Conservation (phyloP, 2,329 filamentous ascomycete species). For the Stromatinia cepivora region DNA sequence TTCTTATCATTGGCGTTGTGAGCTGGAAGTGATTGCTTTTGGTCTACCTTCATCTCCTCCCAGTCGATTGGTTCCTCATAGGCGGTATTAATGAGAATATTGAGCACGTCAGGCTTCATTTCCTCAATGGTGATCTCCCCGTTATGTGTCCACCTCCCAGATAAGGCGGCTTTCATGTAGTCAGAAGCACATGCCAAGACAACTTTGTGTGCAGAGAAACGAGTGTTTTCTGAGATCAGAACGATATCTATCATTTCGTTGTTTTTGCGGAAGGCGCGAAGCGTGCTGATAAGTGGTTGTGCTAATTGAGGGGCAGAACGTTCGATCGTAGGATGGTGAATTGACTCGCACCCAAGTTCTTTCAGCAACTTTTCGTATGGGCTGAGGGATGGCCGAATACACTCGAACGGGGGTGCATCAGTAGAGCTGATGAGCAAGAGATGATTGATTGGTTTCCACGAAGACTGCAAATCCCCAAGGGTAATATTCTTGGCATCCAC, state of each 20-base stretch:
- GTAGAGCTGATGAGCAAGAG: slow-evolving; percentile 34
- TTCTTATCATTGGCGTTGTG: slow-evolving; percentile 26
- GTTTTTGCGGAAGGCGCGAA: slow-evolving; percentile 12
- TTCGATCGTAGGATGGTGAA: slow-evolving; percentile 32
- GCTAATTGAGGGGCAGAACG: slow-evolving; percentile 1
- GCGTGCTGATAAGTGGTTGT: slow-evolving; percentile 16
- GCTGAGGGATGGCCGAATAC: slow-evolving; percentile 30
- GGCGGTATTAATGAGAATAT: slow-evolving; percentile 5
- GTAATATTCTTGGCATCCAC: slow-evolving; percentile 2
- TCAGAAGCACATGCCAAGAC: neutral
- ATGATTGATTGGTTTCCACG: slow-evolving; percentile 30
- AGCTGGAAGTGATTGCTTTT: slow-evolving; percentile 20
- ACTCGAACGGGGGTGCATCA: slow-evolving; percentile 32
- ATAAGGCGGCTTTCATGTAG: neutral
- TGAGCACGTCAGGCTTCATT: neutral
- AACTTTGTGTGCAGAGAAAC: slow-evolving; percentile 1
- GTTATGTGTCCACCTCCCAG: neutral
- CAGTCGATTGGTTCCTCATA: slow-evolving; percentile 16
- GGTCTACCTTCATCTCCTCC: slow-evolving; percentile 22
- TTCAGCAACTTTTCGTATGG: slow-evolving; percentile 33
- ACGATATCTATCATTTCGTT: slow-evolving; percentile 13
- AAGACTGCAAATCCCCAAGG: slow-evolving; percentile 27
- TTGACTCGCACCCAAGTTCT: slow-evolving; percentile 31
- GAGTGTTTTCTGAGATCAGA: neutral
- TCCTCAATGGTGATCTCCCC: neutral